Conservation (phyloP, 1,139 yeast genomes). For the Suhomyces kunorum region DNA sequence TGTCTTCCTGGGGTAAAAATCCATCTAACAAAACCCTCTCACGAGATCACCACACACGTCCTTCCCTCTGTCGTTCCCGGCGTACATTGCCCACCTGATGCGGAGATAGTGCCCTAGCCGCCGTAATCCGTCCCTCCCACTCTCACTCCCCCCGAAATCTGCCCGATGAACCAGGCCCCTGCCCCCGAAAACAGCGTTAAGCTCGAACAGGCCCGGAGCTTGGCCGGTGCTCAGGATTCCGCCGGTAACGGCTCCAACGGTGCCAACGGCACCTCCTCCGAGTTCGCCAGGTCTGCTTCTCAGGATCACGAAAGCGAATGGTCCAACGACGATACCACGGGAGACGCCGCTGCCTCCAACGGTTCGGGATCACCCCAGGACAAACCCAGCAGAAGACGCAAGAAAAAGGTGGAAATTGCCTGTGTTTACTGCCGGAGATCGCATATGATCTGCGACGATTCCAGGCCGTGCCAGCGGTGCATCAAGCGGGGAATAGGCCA, state of each 20-base stretch:
- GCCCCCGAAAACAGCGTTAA: conserved; percentile 3
- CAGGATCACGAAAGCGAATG: conserved; percentile 8
- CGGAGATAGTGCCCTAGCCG: not conserved
- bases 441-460: conserved; percentile 90
- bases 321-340: conserved; percentile 8
- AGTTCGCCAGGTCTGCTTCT: not conserved
- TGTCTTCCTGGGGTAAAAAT: conserved; percentile 2
- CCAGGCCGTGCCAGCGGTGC: conserved; percentile 86
- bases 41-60: not conserved
- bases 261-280: not conserved
- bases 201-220: conserved; percentile 8
- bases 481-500: conserved; percentile 87
- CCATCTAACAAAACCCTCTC: not conserved
- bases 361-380: conserved; percentile 7
- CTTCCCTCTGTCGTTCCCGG: not conserved
- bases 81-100: not conserved
- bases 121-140: not conserved
- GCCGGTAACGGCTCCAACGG: not conserved
- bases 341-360: not conserved
- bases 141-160: not conserved
- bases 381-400: conserved; percentile 24
- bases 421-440: conserved; percentile 92
- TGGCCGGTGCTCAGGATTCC: conserved; percentile 1
- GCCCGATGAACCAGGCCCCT: conserved; percentile 4
- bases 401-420: conserved; percentile 66